Base-by-base conservation (phyloP, 306 rosid genomes). In the Acmispon strigosus region DNA sequence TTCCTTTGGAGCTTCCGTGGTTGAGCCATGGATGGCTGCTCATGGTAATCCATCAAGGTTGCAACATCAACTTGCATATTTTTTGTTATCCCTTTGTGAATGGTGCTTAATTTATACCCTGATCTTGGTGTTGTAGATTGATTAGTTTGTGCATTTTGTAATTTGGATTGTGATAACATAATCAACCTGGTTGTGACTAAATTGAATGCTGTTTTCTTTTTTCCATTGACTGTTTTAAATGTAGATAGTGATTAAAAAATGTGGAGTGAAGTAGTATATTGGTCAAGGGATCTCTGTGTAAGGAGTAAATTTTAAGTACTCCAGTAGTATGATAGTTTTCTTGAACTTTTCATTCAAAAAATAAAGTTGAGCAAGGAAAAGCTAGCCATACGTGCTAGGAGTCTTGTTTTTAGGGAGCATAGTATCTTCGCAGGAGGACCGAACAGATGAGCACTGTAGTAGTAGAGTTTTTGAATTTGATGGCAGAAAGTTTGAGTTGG, bases 1-100 rank as follows among this genome's bases (percentile, higher is more conserved):
- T 77, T 58, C 88, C 0, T 91, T 94, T 7, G 96, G 99, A 7
- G 96, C 96, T 19, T 81, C 96, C 1, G 66, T 89, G 88, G 92
- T 91, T 8, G 99, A 94, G 70, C 97, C 99, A 7, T 94, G 97
- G 99, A 76, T 94, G 72, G 97, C 97, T 3, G 95, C 96, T 20
- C 99, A 94, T 81, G 96, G 90, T 45, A 95, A 94, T 73, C 84
- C 88, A 61, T 80, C 97, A 32, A 94, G 99, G 99, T 94, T 71
- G 89, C 78, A 52, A 17, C 78, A 48, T 14, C 29, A 10, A 13
- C 44, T 81, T 83, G 8, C 14, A 22, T 10, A 9, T 29, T 58
- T 27, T n/a, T 45, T 36, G 4, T 47, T 5, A 9, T 19, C 37
- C 8, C 63, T 16, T 10, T 54, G 12, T 56, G 50, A 14, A 10